phyloP scores from a whole-genome alignment of 768 basidiomycete species.

The Hydnomerulius pinastri region DNA sequence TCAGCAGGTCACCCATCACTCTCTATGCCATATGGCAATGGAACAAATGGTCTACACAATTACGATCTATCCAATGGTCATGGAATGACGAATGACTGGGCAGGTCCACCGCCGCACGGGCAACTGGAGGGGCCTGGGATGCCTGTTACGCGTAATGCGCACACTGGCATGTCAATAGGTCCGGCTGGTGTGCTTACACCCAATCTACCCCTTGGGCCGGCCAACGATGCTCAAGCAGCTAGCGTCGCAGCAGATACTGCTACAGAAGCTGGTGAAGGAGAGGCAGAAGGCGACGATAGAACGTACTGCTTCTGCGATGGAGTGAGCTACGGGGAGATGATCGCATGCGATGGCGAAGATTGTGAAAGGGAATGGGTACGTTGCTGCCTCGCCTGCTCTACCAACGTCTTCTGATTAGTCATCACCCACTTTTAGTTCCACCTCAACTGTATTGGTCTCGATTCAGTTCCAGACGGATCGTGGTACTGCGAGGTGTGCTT shows the following conservation, averaged over 20 bases:
- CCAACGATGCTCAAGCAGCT: conserved; percentile 35
- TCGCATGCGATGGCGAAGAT: conserved; percentile 81
- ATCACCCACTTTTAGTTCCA: conserved; percentile 63
- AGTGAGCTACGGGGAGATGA: conserved; percentile 91
- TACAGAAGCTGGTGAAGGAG: conserved; percentile 49
- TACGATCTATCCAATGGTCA: conserved; percentile 42
- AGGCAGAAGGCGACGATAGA: conserved; percentile 59
- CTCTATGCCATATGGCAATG: conserved; percentile 42
- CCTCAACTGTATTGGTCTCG: conserved; percentile 70
- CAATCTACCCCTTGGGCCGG: conserved; percentile 22
- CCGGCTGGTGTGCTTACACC: conserved; percentile 26
- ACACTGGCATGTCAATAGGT: conserved; percentile 23
- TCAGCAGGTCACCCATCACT: conserved; percentile 56
- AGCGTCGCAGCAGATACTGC: conserved; percentile 41
- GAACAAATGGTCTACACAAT: conserved; percentile 38
- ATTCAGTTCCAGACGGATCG: conserved; percentile 62
- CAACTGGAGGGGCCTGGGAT: conserved; percentile 79
- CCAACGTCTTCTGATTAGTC: conserved; percentile 12
- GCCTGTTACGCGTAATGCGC: conserved; percentile 57
- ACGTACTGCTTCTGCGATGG: conserved; percentile 86
- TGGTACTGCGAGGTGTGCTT: conserved; percentile 79
- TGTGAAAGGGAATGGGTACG: conserved; percentile 92
- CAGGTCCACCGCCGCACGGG: conserved; percentile 47
- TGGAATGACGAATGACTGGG: conserved; percentile 48
- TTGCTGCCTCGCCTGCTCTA: conserved; percentile 9